Percentiles rank a stretch among this genome's conserved stretches.
phyloP scores from a whole-genome alignment of 2,329 filamentous ascomycete genomes.

The Ambrosiella beaveri region DNA sequence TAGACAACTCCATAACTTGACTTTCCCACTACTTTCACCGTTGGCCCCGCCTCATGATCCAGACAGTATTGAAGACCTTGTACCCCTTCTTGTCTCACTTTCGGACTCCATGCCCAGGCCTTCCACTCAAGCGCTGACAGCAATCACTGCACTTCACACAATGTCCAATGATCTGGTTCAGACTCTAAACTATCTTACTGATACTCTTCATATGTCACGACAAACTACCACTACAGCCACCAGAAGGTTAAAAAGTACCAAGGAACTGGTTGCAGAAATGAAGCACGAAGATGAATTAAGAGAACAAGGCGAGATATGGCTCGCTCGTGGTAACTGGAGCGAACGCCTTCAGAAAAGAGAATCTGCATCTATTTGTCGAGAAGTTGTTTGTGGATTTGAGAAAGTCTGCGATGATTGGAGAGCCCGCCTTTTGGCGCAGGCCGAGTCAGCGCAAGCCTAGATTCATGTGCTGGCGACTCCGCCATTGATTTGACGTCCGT shows the following conservation, averaged over 20 bases:
- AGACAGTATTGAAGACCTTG: slow-evolving; percentile 49
- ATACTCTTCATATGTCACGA: slow-evolving; percentile 84
- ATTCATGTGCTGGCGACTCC: too few relatives aligned
- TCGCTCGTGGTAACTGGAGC: slow-evolving; percentile 70
- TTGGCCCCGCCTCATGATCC: slow-evolving; percentile 44
- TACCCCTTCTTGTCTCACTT: slow-evolving; percentile 49
- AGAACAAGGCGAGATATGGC: slow-evolving; percentile 68
- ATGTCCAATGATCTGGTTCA: slow-evolving; percentile 58
- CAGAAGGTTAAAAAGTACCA: slow-evolving; percentile 61
- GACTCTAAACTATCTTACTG: slow-evolving; percentile 70
- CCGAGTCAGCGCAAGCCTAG: slow-evolving; percentile 30
- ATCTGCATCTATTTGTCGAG: slow-evolving; percentile 66
- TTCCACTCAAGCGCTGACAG: slow-evolving; percentile 43
- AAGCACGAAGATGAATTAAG: slow-evolving; percentile 63
- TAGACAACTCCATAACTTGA: slow-evolving; percentile 55
- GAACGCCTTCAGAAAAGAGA: slow-evolving; percentile 58
- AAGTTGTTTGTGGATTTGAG: slow-evolving; percentile 85
- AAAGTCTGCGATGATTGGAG: slow-evolving; percentile 76
- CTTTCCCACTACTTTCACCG: slow-evolving; percentile 53
- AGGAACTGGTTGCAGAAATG: slow-evolving; percentile 74
- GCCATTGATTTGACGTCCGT: too few relatives aligned
- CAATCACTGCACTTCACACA: slow-evolving; percentile 49
- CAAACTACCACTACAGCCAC: slow-evolving; percentile 73
- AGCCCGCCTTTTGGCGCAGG: slow-evolving; percentile 51
- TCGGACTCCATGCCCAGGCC: slow-evolving; percentile 50